Conservation (phyloP, 2,329 filamentous ascomycete species). For the Colletotrichum cereale region DNA sequence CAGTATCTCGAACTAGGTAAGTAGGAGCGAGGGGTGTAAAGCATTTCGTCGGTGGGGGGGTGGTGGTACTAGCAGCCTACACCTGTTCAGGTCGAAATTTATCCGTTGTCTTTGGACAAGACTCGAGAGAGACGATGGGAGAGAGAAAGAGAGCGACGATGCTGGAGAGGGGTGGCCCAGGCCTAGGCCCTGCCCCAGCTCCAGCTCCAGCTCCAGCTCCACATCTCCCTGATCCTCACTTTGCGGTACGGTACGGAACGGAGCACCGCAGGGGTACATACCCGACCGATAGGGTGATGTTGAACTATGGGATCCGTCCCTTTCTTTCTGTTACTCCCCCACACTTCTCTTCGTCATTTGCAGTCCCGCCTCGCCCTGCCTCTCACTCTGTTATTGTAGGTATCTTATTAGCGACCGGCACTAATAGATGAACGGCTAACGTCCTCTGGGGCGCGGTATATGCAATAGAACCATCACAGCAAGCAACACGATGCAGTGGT, state of each 20-base stretch:
- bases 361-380: background rate
- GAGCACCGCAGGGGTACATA: background rate
- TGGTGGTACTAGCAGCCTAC: no score
- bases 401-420: background rate
- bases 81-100: background rate
- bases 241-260: conserved; percentile 10
- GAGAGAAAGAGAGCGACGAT: background rate
- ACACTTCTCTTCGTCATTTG: background rate
- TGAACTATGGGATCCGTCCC: background rate
- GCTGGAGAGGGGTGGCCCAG: conserved; percentile 7
- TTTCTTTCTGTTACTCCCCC: background rate
- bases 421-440: background rate
- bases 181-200: background rate
- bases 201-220: background rate
- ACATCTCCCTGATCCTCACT: conserved; percentile 1
- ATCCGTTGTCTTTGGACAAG: background rate
- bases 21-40: conserved; percentile 11
- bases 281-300: background rate
- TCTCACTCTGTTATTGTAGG: background rate
- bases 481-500: background rate
- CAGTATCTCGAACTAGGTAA: background rate
- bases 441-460: background rate
- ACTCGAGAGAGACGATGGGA: conserved; percentile 1
- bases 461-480: background rate
- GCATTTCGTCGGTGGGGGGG: background rate